Base-by-base conservation (phyloP, 1,284 basidiomycete species). In the Quambalaria eucalypti region DNA sequence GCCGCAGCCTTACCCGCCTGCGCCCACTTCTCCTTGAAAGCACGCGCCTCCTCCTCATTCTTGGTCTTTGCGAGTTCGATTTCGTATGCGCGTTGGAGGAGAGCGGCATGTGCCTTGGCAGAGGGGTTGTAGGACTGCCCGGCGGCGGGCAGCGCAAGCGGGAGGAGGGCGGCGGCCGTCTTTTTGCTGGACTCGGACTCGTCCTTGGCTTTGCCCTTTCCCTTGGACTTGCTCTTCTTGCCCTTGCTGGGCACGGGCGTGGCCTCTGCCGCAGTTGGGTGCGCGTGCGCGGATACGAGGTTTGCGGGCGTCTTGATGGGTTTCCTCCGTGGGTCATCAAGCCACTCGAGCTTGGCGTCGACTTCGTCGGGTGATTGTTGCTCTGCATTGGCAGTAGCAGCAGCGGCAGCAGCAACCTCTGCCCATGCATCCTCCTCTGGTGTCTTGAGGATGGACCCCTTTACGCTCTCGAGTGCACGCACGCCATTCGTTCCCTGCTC, bases 121-220 rank as follows among this genome's bases (percentile, higher is more conserved):
- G 55, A n/a, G 19, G 55, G 55, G 29, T 56, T 56, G 55, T 56
- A 56, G 2, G 55, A 56, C 26, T 56, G 55, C 21, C 52, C 55
- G 7, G 30, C 29, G 23, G 56, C 12, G 10, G 55, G 55, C n/a
- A 40, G 48, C 31, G 48, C 28, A 50, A 28, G 50, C 2, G 42
- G 42, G 42, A 46, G 21, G 19, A 26, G 21, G 10, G 4, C 10
- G 10, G 10, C 36, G 10, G 36, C 36, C 16, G 3, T 39, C n/a
- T n/a, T n/a, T n/a, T n/a, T n/a, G n/a, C n/a, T n/a, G n/a, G n/a
- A n/a, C n/a, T n/a, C n/a, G n/a, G n/a, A n/a, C n/a, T n/a, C n/a
- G n/a, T n/a, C n/a, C n/a, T n/a, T n/a, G 4, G 36, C 36, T 21
- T 39, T 39, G 36, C 4, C 36, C 21, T 39, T 39, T n/a, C 36